phyloP scores from a whole-genome alignment of 2,329 filamentous ascomycete genomes.

The Alternaria ventricosa region DNA sequence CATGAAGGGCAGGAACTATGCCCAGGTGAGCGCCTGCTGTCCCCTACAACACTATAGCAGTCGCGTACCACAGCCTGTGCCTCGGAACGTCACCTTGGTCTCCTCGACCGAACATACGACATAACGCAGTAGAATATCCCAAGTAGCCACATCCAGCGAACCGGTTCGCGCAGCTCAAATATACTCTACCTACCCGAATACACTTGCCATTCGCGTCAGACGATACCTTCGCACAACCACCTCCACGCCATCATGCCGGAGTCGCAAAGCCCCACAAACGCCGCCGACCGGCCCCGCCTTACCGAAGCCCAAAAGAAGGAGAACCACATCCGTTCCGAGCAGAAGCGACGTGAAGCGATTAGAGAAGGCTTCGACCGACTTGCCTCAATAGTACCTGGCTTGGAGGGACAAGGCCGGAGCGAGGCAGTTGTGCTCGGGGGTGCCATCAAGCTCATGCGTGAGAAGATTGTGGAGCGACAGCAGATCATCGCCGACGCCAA shows the following conservation, averaged over 20 bases:
- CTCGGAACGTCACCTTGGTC: neutral
- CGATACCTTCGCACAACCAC: neutral
- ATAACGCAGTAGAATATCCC: neutral
- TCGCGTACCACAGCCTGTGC: neutral
- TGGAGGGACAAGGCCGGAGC: constrained; percentile 82
- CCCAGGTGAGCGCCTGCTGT: neutral
- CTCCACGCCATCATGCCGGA: constrained; percentile 24
- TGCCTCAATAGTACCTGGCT: constrained; percentile 78
- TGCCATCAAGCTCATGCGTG: constrained; percentile 53
- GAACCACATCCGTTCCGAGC: constrained; percentile 74
- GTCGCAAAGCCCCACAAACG: constrained; percentile 37
- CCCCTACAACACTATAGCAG: neutral
- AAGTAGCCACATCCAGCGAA: neutral
- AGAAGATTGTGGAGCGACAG: constrained; percentile 49
- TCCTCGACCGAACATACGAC: neutral
- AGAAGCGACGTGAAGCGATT: constrained; percentile 75
- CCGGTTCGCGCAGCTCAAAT: neutral
- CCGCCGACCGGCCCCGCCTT: constrained; percentile 66
- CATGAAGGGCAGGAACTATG: constrained; percentile 1
- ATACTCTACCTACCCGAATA: neutral
- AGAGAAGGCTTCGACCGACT: constrained; percentile 83
- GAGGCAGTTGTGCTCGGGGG: constrained; percentile 80
- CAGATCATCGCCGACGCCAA: constrained; percentile 46
- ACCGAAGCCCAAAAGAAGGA: constrained; percentile 75
- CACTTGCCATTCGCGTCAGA: neutral